Evolutionary conservation across 192 early-diverging fungal genomes (phyloP), one percentile per base, ranked within the genome.

Genomic region (Coemansia sp.): DNA sequence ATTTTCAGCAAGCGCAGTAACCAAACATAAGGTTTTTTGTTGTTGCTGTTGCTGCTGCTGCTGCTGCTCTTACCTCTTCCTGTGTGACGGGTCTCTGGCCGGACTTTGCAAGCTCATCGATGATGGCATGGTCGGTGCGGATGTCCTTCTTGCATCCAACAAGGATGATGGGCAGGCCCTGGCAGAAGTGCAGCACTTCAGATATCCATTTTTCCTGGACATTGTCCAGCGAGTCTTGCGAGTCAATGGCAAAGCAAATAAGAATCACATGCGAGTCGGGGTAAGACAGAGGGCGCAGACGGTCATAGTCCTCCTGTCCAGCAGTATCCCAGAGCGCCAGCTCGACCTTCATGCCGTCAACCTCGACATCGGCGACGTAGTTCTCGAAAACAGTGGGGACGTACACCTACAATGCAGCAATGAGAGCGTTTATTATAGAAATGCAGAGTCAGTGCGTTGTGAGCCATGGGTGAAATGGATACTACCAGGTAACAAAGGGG

Each of bases 291-390:
- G 92, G 89, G 42, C 95, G 90, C 68, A 98, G 82, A 63, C 94
- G 91, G 83, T 97, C 94, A 71, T 96, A 96, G 76, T 98, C 96
- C 83, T 97, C 95, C 67, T 96, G 94, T 88, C 95, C 72, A 57
- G 95, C 95, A 64, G 95, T 97, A 89, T 99, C 96, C 94, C 95
- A 99, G 21, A 98, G 80, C 37, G 91, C 93, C 33, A 99, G 82
- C 77, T 96, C 91, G 16, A 97, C 91, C 42, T 64, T 61, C 37
- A 48, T 70, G 67, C 90, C 91, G 75, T 96, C 91, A 35, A 91
- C 88, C 61, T 91, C 86, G 58, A 99, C 86, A 64, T 96, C 94
- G 33, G 90, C 87, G 49, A 97, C 91, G 65, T 90, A 93, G 84
- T 92, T 97, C 61, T 99, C 95, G 81, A 96, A 97, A 40, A 96